phyloP scores from a whole-genome alignment of 352 stramenopile genomes.

The Pythium phragmiticola region DNA sequence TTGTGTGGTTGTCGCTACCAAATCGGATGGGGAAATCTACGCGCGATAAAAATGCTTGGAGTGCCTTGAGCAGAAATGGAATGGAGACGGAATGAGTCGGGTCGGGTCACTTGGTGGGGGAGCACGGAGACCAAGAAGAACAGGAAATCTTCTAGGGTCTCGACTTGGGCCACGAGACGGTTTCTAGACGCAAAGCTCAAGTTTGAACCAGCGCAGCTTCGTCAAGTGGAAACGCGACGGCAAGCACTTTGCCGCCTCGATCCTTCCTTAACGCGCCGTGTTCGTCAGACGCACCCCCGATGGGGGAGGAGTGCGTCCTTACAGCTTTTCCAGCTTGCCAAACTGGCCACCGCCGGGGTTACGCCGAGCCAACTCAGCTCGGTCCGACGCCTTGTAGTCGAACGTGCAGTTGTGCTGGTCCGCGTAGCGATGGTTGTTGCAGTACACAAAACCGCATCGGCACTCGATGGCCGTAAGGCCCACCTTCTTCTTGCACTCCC shows the following conservation, averaged over 20 bases:
- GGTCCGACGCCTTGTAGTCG: constrained; percentile 83
- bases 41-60: constrained; percentile 16
- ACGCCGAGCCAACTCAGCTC: constrained; percentile 68
- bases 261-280: neutral
- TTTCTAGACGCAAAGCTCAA: constrained; percentile 6
- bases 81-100: constrained; percentile 10
- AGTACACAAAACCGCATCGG: constrained; percentile 88
- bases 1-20: constrained; percentile 10
- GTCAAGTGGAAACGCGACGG: neutral
- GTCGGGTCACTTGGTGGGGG: constrained; percentile 26
- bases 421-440: constrained; percentile 81
- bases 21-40: constrained; percentile 21
- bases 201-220: constrained; percentile 3
- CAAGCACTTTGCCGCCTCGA: constrained; percentile 23
- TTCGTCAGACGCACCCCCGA: constrained; percentile 2
- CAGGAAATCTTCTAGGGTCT: neutral
- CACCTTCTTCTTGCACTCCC: constrained; percentile 91
- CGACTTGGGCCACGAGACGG: neutral
- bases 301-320: constrained; percentile 25
- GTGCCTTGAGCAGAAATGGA: constrained; percentile 13
- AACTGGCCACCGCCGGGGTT: constrained; percentile 83
- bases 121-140: constrained; percentile 1
- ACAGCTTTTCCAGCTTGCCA: constrained; percentile 84
- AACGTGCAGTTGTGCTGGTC: constrained; percentile 87
- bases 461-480: constrained; percentile 89